These are phyloP conservation scores for Phoenix dactylifera DNA, from an alignment of 176 grass and related monocot genomes.

Conservation along the genomic window DNA sequence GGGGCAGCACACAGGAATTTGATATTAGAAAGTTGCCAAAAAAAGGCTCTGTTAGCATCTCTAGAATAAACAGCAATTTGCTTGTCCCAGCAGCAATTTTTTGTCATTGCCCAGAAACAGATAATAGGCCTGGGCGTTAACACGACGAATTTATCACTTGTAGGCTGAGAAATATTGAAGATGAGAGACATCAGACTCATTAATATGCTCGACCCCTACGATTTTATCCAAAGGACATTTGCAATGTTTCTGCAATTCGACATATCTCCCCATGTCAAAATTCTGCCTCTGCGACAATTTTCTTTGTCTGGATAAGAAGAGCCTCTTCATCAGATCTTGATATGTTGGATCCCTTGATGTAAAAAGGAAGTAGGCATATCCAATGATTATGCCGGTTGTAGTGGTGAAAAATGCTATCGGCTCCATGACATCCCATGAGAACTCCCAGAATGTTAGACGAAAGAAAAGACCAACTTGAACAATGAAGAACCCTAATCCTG, in stretches of 20 bases:
- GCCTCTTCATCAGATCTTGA: conserved; percentile 83
- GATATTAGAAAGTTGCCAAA: too few relatives aligned
- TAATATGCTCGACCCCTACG: conserved; percentile 16
- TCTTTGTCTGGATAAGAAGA: conserved; percentile 63
- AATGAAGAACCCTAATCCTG: conserved; percentile 65
- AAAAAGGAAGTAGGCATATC: conserved; percentile 87
- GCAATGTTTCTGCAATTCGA: conserved; percentile 75
- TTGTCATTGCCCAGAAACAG: background rate
- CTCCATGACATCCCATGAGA: conserved; percentile 99
- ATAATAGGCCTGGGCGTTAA: background rate
- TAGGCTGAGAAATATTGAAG: conserved; percentile 43
- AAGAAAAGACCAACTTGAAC: conserved; percentile 81
- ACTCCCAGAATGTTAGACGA: conserved; percentile 97
- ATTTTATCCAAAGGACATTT: conserved; percentile 65
- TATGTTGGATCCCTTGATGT: conserved; percentile 93
- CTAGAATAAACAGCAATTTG: too few relatives aligned
- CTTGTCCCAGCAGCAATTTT: background rate
- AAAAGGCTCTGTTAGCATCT: too few relatives aligned
- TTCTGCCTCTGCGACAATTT: conserved; percentile 69
- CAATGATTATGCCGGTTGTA: conserved; percentile 55
- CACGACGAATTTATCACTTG: conserved; percentile 30
- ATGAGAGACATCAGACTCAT: conserved; percentile 26
- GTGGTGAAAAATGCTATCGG: conserved; percentile 91
- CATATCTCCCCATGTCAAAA: conserved; percentile 63
- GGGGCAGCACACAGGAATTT: too few relatives aligned